phyloP scores from a whole-genome alignment of 495 filamentous ascomycete genomes.

The Penicillium paradoxum region DNA sequence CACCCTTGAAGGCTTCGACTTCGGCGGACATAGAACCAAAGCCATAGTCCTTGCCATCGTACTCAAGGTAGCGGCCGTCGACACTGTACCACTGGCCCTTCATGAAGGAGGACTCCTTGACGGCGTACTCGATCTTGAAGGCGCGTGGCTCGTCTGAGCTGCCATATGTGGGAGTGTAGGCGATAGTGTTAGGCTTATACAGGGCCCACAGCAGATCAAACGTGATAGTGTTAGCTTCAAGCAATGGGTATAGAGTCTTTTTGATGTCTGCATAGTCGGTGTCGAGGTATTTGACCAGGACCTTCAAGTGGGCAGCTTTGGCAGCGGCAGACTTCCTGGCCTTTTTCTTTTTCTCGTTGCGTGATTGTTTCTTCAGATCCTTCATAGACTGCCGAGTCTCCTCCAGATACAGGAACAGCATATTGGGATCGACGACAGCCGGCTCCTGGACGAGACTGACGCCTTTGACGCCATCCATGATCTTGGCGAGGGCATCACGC shows the following conservation, averaged over 20 bases:
- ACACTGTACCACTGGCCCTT: slow-evolving; percentile 76
- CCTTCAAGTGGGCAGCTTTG: slow-evolving; percentile 62
- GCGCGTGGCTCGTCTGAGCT: slow-evolving; percentile 75
- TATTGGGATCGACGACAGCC: slow-evolving; percentile 75
- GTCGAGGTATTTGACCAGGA: slow-evolving; percentile 77
- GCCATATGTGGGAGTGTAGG: slow-evolving; percentile 76
- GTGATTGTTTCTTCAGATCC: slow-evolving; percentile 55
- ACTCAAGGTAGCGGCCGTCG: slow-evolving; percentile 80
- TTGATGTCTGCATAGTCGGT: slow-evolving; percentile 75
- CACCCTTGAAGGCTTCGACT: slow-evolving; percentile 75
- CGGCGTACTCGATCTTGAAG: slow-evolving; percentile 83
- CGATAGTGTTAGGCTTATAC: slow-evolving; percentile 85
- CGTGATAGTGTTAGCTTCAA: slow-evolving; percentile 81
- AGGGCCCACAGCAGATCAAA: slow-evolving; percentile 89
- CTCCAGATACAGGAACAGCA: slow-evolving; percentile 83
- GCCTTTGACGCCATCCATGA: slow-evolving; percentile 78
- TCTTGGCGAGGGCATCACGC: slow-evolving; percentile 63
- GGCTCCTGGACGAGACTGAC: slow-evolving; percentile 77
- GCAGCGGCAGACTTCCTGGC: slow-evolving; percentile 50
- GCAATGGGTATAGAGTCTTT: slow-evolving; percentile 75
- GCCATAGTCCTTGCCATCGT: slow-evolving; percentile 72
- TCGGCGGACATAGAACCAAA: slow-evolving; percentile 67
- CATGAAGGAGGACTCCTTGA: slow-evolving; percentile 65
- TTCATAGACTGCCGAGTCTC: slow-evolving; percentile 65
- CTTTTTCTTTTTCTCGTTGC: slow-evolving; percentile 64